Conservation (phyloP, 2,329 filamentous ascomycete genomes). For the Teratosphaeria nubilosa region DNA sequence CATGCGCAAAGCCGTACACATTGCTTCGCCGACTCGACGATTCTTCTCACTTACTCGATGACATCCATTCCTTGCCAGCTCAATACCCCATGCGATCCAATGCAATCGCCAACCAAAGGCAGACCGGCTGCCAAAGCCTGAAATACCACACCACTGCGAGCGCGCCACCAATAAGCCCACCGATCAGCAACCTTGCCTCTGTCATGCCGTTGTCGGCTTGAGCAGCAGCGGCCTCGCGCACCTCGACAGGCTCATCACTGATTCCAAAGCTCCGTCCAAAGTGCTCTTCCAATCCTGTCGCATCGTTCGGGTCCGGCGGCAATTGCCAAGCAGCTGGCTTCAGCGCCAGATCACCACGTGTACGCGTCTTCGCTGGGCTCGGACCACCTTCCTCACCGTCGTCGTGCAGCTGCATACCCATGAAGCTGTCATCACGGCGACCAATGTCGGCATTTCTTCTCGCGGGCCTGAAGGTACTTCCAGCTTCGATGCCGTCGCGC, state of each 20-base stretch:
- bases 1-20: neutral
- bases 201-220: neutral
- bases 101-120: conserved; percentile 7
- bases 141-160: conserved; percentile 3
- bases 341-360: conserved; percentile 12
- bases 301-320: conserved; percentile 4
- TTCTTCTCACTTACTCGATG: neutral
- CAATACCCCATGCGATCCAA: conserved; percentile 7
- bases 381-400: conserved; percentile 3
- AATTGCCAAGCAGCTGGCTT: conserved; percentile 10
- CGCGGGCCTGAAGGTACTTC: conserved; percentile 7
- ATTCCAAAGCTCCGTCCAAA: conserved; percentile 9
- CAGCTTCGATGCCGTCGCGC: conserved; percentile 14
- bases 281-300: conserved; percentile 17
- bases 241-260: neutral
- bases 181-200: neutral
- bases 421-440: neutral
- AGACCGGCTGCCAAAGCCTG: conserved; percentile 5
- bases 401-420: neutral
- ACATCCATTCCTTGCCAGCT: neutral
- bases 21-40: too few relatives aligned
- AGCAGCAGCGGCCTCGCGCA: neutral
- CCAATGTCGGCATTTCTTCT: neutral
- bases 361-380: conserved; percentile 12
- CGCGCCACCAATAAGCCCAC: conserved; percentile 3